These are phyloP conservation scores for Malassezia caprae DNA, from an alignment of 1,284 basidiomycete species.

Conservation along the genomic window DNA sequence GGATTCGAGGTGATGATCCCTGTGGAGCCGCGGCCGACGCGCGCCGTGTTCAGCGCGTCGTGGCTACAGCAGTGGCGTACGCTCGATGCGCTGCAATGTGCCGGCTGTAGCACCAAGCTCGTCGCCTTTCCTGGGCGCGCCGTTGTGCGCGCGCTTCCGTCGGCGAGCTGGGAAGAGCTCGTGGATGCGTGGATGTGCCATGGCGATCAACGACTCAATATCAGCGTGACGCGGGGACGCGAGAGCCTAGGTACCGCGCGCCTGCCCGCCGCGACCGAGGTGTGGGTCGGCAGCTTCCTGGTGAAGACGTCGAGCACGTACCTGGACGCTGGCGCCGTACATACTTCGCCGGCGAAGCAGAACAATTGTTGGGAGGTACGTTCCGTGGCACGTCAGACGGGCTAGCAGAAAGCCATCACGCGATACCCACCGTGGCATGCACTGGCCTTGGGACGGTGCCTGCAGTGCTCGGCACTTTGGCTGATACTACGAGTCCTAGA, in stretches of 20 bases:
- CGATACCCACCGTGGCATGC: constrained; percentile 6
- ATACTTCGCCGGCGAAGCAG: not conserved
- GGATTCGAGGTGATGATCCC: not conserved
- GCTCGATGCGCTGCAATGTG: not conserved
- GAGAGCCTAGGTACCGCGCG: constrained; percentile 1
- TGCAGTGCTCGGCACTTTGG: constrained; percentile 9
- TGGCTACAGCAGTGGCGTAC: not conserved
- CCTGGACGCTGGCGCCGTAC: not conserved
- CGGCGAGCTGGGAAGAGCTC: constrained; percentile 91
- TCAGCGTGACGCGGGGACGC: constrained; percentile 10
- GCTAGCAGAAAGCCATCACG: constrained; percentile 17
- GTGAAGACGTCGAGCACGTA: constrained; percentile 5
- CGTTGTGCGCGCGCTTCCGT: constrained; percentile 73
- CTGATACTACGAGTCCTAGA: constrained; percentile 21
- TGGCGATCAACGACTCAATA: constrained; percentile 59
- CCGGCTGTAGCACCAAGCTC: not conserved
- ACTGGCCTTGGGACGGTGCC: not conserved
- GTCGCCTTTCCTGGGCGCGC: not conserved
- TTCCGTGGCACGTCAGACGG: constrained; percentile 4
- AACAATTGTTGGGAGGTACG: constrained; percentile 16
- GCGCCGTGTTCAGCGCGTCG: not conserved
- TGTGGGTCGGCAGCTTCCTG: constrained; percentile 11
- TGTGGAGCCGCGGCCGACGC: not conserved
- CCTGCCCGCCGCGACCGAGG: not conserved
- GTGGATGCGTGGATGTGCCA: constrained; percentile 99